Conservation (phyloP, 2,329 filamentous ascomycete species). For the Fusarium annulatum region DNA sequence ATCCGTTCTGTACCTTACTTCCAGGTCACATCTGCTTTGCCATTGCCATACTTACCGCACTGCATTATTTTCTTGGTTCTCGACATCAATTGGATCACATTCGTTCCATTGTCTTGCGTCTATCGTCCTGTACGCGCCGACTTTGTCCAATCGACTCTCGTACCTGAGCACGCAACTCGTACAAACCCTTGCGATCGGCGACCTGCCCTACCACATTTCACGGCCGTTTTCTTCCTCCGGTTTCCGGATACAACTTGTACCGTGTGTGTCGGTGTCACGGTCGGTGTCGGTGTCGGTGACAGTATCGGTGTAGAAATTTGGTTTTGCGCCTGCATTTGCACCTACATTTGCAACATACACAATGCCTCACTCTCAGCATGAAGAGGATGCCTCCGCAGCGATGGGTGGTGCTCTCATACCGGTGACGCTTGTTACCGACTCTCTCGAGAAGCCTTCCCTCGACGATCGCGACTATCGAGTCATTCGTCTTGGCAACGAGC, state of each 20-base stretch:
- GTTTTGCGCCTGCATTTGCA: slow-evolving; percentile 20
- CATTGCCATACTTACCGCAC: slow-evolving; percentile 7
- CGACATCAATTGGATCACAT: slow-evolving; percentile 21
- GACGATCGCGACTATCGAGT: slow-evolving; percentile 92
- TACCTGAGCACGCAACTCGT: slow-evolving; percentile 17
- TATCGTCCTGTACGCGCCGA: slow-evolving; percentile 15
- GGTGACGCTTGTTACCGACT: slow-evolving; percentile 68
- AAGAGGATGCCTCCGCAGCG: slow-evolving; percentile 37
- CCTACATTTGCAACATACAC: slow-evolving; percentile 21
- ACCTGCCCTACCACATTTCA: slow-evolving; percentile 18
- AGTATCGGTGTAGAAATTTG: slow-evolving; percentile 13
- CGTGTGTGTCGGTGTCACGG: slow-evolving; percentile 27
- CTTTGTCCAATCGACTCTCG: slow-evolving; percentile 14
- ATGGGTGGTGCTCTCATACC: slow-evolving; percentile 44
- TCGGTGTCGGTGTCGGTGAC: slow-evolving; percentile 26
- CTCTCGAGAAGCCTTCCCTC: slow-evolving; percentile 82
- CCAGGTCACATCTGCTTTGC: not conserved
- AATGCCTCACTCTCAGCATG: slow-evolving; percentile 48
- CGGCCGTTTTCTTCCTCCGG: slow-evolving; percentile 25
- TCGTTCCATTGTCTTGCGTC: slow-evolving; percentile 7
- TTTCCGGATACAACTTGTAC: slow-evolving; percentile 4
- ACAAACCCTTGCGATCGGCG: slow-evolving; percentile 29
- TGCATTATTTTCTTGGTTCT: slow-evolving; percentile 1
- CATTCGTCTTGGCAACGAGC: slow-evolving; percentile 83
- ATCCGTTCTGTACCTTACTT: slow-evolving; percentile 14